Conservation (phyloP, 2,329 filamentous ascomycete species). For the Rhynchosporium agropyri region DNA sequence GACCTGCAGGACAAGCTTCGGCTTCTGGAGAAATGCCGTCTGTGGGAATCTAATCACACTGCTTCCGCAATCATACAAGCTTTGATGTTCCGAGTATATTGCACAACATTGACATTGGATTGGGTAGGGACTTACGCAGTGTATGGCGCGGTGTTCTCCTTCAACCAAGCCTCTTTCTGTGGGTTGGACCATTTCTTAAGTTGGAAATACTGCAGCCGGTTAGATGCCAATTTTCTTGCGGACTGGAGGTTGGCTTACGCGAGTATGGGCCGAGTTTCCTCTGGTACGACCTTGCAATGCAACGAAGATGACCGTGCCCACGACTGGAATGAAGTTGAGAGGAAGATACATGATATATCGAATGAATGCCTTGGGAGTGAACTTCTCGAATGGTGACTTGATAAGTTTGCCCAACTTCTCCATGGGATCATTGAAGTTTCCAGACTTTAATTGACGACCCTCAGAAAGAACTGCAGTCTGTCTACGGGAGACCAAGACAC, state of each 20-base stretch:
- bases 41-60: not conserved
- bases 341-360: slow-evolving; percentile 74
- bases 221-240: not conserved
- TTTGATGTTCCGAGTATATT: slow-evolving; percentile 17
- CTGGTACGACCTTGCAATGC: slow-evolving; percentile 64
- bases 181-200: slow-evolving; percentile 77
- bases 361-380: slow-evolving; percentile 65
- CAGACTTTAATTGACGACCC: slow-evolving; percentile 71
- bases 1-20: slow-evolving; percentile 5
- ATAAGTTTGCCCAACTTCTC: slow-evolving; percentile 57
- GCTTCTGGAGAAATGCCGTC: not conserved
- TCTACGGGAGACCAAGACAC: slow-evolving; percentile 58
- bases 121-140: slow-evolving; percentile 63
- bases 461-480: slow-evolving; percentile 66
- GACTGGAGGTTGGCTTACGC: slow-evolving; percentile 47
- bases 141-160: slow-evolving; percentile 73
- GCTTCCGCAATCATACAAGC: slow-evolving; percentile 11
- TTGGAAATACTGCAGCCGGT: slow-evolving; percentile 74
- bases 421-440: slow-evolving; percentile 55
- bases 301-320: slow-evolving; percentile 82
- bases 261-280: slow-evolving; percentile 50
- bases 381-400: slow-evolving; percentile 59
- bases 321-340: slow-evolving; percentile 88
- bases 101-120: slow-evolving; percentile 2
- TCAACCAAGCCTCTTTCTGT: slow-evolving; percentile 69